phyloP scores from a whole-genome alignment of 805 yeast genomes.

The Cyberlindnera euphorbiiphila region DNA sequence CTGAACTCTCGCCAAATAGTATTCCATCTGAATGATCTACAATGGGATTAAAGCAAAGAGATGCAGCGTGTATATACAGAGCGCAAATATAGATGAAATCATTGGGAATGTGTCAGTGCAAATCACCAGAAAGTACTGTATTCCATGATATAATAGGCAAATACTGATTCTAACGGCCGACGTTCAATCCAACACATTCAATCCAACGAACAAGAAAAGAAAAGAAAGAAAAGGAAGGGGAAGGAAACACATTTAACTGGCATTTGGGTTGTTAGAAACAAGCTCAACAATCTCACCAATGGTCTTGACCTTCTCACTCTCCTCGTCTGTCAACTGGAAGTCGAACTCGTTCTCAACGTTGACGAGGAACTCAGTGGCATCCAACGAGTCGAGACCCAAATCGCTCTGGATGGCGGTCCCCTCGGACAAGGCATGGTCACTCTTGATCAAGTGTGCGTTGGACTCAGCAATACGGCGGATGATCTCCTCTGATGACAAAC shows the following conservation, averaged over 20 bases:
- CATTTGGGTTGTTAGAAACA: slow-evolving; percentile 63
- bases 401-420: slow-evolving; percentile 46
- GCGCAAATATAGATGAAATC: no score
- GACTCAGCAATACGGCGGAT: slow-evolving; percentile 80
- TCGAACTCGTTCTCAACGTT: slow-evolving; percentile 93
- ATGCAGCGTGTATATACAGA: no score
- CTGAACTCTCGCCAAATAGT: no score
- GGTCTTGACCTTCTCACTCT: slow-evolving; percentile 90
- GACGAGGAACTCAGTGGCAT: slow-evolving; percentile 92
- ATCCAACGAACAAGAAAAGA: neutral
- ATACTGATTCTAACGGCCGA: no score
- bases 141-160: no score
- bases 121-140: no score
- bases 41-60: no score
- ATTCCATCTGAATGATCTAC: no score
- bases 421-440: slow-evolving; percentile 37
- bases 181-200: no score
- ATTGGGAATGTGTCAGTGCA: no score
- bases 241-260: slow-evolving; percentile 16
- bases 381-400: slow-evolving; percentile 88
- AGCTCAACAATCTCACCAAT: slow-evolving; percentile 92
- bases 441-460: slow-evolving; percentile 60
- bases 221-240: neutral
- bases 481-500: slow-evolving; percentile 74
- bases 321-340: slow-evolving; percentile 81